Evolutionary conservation across 2,329 filamentous ascomycete genomes (phyloP).

Genomic region (Fusarium cyanostomum): DNA sequence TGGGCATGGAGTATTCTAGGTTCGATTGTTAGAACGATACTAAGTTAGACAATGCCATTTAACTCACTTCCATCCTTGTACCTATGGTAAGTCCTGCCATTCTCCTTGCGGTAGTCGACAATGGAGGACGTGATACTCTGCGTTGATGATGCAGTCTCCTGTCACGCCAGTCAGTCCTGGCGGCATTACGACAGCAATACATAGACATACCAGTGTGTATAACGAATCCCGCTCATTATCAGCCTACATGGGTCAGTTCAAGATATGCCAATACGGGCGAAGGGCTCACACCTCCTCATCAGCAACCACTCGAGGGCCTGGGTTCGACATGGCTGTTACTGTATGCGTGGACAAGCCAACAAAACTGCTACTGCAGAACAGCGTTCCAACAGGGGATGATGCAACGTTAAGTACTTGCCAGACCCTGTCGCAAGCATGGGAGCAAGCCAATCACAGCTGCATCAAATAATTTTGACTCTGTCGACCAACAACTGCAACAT

Average conservation of each 20-base stretch:
- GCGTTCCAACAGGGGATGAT: background rate
- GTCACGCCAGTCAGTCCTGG: background rate
- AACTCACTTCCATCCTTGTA: slow-evolving; percentile 17
- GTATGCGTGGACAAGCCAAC: background rate
- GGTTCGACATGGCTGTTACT: background rate
- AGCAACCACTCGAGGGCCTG: background rate
- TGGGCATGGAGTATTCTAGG: slow-evolving; percentile 10
- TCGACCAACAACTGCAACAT: background rate
- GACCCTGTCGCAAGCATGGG: background rate
- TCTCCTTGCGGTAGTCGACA: slow-evolving; percentile 1
- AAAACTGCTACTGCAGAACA: background rate
- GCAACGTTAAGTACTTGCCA: background rate
- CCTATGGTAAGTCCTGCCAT: slow-evolving; percentile 17
- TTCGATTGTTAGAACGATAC: rapidly evolving
- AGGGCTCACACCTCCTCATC: background rate
- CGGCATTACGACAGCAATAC: background rate
- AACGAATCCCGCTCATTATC: background rate
- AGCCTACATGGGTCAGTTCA: background rate
- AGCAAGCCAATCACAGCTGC: background rate
- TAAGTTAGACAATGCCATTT: no score
- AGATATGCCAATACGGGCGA: background rate
- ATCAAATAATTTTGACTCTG: background rate
- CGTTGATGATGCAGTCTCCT: slow-evolving; percentile 15
- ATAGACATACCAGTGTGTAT: background rate
- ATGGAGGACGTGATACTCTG: slow-evolving; percentile 13